Evolutionary conservation across 441 rosid genomes (phyloP), one percentile per base, ranked within the genome.

Genomic region (Syzygium malaccense): DNA sequence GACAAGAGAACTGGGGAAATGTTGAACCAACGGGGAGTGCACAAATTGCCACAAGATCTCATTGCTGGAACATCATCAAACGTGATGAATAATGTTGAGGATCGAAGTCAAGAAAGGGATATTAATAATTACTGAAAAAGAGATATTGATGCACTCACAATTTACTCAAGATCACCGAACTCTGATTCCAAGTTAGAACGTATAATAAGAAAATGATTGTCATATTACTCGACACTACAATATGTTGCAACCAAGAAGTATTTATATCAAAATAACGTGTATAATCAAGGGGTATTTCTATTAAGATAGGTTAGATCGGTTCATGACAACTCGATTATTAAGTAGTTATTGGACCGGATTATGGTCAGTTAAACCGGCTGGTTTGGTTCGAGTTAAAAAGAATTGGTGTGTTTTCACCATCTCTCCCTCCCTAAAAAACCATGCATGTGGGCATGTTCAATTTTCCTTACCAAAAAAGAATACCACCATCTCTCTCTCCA

Each of bases 21-120:
- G 75, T 64, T 8, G 20, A 64, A 17, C 75, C 0, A 17, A 64
- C 17, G 8, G 37, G 0, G 6, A 64, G 23, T 17, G 41, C 23
- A 64, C 75, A 14, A 3, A 0, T 30, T 0, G 32, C 33, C 41
- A 64, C 0, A 0, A 64, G 3, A 64, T 64, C 23, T 17, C 75
- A 2, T 66, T 30, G 41, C 18, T 30, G 18, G 33, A 8, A 9
- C 32, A 66, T 8, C 41, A 66, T 32, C 25, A 4, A 32, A 32
- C 0, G 1, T 0, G 23, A 32, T 2, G 1, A n/a, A 62, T 0
- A 14, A 0, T 0, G 15, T 28, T 0, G 18, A 6, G 33, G 15
- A n/a, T 64, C 75, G 0, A 17, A 0, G 6, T 17, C 23, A 4
- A 66, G 33, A 66, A 32, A 66, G 23, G 33, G 41, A 66, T 66